These are phyloP conservation scores for Cryptosporidium muris DNA, from an alignment of 169 alveolate species.

Conservation along the genomic window DNA sequence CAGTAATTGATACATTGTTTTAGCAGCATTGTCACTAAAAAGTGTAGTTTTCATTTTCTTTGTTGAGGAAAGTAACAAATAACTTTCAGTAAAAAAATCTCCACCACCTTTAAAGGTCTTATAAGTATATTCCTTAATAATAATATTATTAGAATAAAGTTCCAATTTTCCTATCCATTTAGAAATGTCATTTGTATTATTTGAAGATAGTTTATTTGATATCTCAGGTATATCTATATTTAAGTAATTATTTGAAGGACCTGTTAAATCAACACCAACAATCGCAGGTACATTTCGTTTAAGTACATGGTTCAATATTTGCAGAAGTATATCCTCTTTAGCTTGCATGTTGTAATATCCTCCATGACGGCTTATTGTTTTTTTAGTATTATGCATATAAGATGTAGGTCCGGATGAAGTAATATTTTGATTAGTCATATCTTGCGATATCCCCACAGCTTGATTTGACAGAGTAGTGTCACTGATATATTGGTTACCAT, in stretches of 20 bases:
- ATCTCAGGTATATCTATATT: background rate
- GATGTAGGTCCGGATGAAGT: background rate
- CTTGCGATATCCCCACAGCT: no score
- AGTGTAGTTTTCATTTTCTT: background rate
- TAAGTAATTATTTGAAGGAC: conserved; percentile 26
- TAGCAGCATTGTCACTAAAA: conserved; percentile 27
- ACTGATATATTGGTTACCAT: background rate
- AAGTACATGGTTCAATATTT: conserved; percentile 38
- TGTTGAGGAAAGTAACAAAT: no score
- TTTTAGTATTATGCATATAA: conserved; percentile 20
- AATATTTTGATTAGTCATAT: background rate
- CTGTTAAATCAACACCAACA: conserved; percentile 24
- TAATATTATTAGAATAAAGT: no score
- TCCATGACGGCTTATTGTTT: conserved; percentile 59
- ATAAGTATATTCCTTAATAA: no score
- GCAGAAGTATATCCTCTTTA: conserved; percentile 46
- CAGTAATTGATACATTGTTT: conserved; percentile 32
- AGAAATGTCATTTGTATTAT: no score
- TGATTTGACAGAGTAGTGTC: background rate
- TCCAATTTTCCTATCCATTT: no score
- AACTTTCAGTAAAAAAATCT: no score
- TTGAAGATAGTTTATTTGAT: no score
- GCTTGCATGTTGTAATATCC: conserved; percentile 66
- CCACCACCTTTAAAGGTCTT: no score
- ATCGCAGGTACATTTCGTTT: conserved; percentile 4